Percentiles rank a stretch among this genome's conserved stretches.
phyloP scores from a whole-genome alignment of 345 rosid species.

The Clarkia xantiana region DNA sequence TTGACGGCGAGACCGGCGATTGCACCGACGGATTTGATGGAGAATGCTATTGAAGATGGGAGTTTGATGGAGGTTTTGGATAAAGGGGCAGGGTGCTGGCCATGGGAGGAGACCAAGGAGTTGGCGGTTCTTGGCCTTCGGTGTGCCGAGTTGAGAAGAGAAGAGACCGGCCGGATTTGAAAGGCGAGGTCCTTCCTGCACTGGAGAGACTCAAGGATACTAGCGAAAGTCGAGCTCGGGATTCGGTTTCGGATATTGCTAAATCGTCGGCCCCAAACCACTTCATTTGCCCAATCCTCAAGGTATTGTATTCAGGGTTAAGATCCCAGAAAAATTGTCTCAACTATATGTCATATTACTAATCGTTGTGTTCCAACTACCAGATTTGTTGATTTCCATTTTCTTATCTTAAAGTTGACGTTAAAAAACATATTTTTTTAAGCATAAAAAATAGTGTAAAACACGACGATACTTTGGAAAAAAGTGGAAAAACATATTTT shows the following conservation, averaged over 20 bases:
- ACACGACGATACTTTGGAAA: no score
- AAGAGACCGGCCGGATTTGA: slow-evolving; percentile 54
- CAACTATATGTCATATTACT: no score
- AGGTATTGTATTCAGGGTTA: slow-evolving; percentile 28
- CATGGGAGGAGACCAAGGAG: slow-evolving; percentile 52
- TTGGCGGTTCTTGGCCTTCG: slow-evolving; percentile 50
- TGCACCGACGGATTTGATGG: slow-evolving; percentile 46
- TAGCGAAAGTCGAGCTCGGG: no score
- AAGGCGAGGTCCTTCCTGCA: no score
- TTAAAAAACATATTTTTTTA: no score
- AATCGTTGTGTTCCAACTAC: no score
- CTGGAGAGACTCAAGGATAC: no score
- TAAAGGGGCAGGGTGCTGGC: slow-evolving; percentile 64
- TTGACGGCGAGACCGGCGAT: slow-evolving; percentile 66
- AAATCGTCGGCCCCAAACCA: slow-evolving; percentile 33
- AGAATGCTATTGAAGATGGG: slow-evolving; percentile 35
- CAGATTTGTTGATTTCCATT: no score
- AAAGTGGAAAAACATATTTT: no score
- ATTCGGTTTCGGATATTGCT: slow-evolving; percentile 5
- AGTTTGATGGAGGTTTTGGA: slow-evolving; percentile 39
- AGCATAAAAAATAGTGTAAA: no score
- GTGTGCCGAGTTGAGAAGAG: slow-evolving; percentile 63
- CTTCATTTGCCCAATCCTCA: slow-evolving; percentile 63
- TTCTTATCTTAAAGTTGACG: no score
- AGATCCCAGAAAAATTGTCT: no score